Conservation (phyloP, 805 yeast species). For the Kluyveromyces nonfermentans region DNA sequence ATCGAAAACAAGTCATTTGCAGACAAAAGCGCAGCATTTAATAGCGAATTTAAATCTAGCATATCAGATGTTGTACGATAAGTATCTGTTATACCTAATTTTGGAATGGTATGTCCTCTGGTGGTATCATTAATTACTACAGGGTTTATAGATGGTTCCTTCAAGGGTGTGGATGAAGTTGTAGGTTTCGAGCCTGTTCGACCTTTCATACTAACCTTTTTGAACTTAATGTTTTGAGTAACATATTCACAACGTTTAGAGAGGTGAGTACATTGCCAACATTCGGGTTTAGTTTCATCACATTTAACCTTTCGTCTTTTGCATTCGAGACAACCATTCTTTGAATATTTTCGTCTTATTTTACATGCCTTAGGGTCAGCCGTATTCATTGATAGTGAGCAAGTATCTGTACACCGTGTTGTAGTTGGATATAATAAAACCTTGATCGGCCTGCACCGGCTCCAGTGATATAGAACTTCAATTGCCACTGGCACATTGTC, state of each 20-base stretch:
- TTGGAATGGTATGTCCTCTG: background rate
- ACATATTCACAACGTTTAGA: constrained; percentile 7
- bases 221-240: background rate
- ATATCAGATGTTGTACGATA: background rate
- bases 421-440: no score
- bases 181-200: background rate
- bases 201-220: background rate
- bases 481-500: no score
- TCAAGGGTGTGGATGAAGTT: background rate
- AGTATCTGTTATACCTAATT: background rate
- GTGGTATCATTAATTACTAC: background rate
- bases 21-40: constrained; percentile 6
- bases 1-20: constrained; percentile 8
- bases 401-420: no score
- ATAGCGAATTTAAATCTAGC: constrained; percentile 4
- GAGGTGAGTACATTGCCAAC: constrained; percentile 10
- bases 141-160: background rate
- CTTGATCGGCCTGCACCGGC: no score
- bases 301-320: constrained; percentile 13
- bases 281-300: constrained; percentile 6
- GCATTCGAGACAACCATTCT: constrained; percentile 10
- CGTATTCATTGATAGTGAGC: no score
- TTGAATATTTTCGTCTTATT: constrained; percentile 4
- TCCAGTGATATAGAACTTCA: no score
- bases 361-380: background rate